phyloP scores from a whole-genome alignment of 257 asterid species.

The Ilex asprella region DNA sequence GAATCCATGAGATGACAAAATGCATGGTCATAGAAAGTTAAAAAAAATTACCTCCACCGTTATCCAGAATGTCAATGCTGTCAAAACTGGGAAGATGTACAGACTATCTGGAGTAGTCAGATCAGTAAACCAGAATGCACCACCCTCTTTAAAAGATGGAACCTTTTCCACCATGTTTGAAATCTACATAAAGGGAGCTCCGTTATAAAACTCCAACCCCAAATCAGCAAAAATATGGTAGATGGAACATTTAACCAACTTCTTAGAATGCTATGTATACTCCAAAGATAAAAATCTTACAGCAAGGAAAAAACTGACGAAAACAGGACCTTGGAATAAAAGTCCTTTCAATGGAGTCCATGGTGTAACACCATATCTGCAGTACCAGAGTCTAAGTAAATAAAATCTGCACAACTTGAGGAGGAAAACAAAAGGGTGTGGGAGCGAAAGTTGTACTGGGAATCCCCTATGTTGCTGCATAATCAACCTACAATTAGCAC shows the following conservation, averaged over 20 bases:
- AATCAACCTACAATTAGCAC: too few relatives aligned
- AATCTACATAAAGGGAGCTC: constrained; percentile 40
- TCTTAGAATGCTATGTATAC: neutral
- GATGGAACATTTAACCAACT: constrained; percentile 2
- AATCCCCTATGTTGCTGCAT: too few relatives aligned
- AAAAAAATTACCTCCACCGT: constrained; percentile 74
- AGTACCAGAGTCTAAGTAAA: constrained; percentile 12
- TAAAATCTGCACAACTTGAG: too few relatives aligned
- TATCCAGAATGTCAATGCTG: constrained; percentile 86
- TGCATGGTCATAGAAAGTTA: constrained; percentile 1
- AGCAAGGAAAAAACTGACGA: constrained; percentile 78
- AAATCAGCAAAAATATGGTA: too few relatives aligned
- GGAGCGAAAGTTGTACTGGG: too few relatives aligned
- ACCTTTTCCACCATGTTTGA: constrained; percentile 74
- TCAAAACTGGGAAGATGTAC: constrained; percentile 70
- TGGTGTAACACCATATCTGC: constrained; percentile 84
- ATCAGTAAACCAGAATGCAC: constrained; percentile 82
- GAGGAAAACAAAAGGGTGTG: too few relatives aligned
- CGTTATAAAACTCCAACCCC: constrained; percentile 4
- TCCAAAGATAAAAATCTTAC: constrained; percentile 41
- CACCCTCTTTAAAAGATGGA: constrained; percentile 92
- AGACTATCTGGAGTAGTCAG: constrained; percentile 80
- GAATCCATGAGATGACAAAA: too few relatives aligned
- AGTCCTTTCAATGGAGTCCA: constrained; percentile 81
- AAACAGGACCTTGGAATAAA: constrained; percentile 73